phyloP scores from a whole-genome alignment of 1,284 basidiomycete species.

The Moniliella sp. region DNA sequence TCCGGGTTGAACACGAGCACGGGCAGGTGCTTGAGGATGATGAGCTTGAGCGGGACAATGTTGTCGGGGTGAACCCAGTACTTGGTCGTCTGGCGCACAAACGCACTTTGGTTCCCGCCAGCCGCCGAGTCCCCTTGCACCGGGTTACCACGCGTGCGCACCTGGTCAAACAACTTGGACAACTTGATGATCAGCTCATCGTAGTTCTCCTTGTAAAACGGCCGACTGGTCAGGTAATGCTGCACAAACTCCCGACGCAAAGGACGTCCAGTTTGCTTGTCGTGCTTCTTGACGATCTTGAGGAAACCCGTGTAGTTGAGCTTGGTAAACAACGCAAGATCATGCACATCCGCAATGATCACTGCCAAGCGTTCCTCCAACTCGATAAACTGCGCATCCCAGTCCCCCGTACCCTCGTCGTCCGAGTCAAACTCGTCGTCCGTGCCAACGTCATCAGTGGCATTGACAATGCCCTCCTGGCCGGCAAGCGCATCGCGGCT shows the following conservation, averaged over 20 bases:
- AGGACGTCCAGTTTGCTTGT: constrained; percentile 45
- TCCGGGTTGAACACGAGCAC: constrained; percentile 70
- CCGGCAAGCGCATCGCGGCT: too few relatives aligned
- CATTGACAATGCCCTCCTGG: constrained; percentile 39
- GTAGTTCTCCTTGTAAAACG: constrained; percentile 63
- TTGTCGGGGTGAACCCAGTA: constrained; percentile 69
- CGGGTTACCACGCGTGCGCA: constrained; percentile 81
- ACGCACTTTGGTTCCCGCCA: constrained; percentile 82
- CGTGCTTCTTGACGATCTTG: constrained; percentile 94
- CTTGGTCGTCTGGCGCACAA: constrained; percentile 90
- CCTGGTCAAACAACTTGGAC: constrained; percentile 81
- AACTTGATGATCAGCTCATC: constrained; percentile 85
- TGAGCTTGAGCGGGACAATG: constrained; percentile 81
- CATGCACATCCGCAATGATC: constrained; percentile 91
- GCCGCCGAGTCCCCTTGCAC: constrained; percentile 78
- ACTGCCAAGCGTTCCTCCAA: constrained; percentile 86
- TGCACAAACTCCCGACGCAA: constrained; percentile 49
- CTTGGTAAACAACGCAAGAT: constrained; percentile 76
- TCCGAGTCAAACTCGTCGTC: constrained; percentile 42
- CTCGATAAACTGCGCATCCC: constrained; percentile 67
- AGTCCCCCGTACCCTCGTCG: constrained; percentile 46
- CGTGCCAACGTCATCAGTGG: constrained; percentile 38
- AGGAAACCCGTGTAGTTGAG: constrained; percentile 85
- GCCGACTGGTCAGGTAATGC: constrained; percentile 75
- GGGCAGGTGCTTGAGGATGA: constrained; percentile 63